Conservation (phyloP, 345 rosid genomes). For the Trapa incisa region DNA sequence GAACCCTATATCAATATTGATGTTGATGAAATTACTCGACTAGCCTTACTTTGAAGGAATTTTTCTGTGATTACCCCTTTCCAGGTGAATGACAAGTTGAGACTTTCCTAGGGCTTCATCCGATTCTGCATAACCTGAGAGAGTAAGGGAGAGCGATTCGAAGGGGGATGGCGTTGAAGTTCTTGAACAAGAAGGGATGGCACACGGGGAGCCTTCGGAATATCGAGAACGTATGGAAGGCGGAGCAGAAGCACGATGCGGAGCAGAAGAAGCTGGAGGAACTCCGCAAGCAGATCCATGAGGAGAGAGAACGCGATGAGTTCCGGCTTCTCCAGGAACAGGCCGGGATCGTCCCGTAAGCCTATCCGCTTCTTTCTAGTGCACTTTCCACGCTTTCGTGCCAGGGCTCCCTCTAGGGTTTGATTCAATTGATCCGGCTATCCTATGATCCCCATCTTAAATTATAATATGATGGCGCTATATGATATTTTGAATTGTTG, state of each 20-base stretch:
- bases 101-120: no score
- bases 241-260: slow-evolving; percentile 94
- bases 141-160: neutral
- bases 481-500: neutral
- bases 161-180: slow-evolving; percentile 63
- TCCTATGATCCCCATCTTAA: neutral
- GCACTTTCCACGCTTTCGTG: neutral
- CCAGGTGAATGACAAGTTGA: no score
- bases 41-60: no score
- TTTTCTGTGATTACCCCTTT: no score
- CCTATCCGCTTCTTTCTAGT: neutral
- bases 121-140: neutral
- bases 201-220: slow-evolving; percentile 94
- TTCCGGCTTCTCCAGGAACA: slow-evolving; percentile 89
- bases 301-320: slow-evolving; percentile 83
- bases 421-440: neutral
- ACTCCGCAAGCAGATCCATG: slow-evolving; percentile 84
- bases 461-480: neutral
- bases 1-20: no score
- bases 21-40: no score
- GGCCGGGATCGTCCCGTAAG: slow-evolving; percentile 91
- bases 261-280: slow-evolving; percentile 27
- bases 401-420: slow-evolving; percentile 4
- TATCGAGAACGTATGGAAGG: slow-evolving; percentile 97
- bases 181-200: slow-evolving; percentile 99